A percentile compares a stretch with the other conserved stretches of the same genome.
Evolutionary conservation across 768 basidiomycete species (phyloP).

Genomic region (Amanita muscaria): DNA sequence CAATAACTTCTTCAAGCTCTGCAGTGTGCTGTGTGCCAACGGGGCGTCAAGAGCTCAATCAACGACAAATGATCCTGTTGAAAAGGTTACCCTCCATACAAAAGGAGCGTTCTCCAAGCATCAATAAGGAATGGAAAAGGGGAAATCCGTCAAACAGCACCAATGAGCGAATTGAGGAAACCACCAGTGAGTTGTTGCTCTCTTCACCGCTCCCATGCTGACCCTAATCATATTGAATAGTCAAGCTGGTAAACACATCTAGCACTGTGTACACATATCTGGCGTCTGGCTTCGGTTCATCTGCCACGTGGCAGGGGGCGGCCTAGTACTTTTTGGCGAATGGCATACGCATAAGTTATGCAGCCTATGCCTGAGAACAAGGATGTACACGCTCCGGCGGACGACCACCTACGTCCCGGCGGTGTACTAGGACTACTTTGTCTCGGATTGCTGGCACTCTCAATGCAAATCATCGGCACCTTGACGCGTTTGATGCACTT

Average conservation of each 20-base stretch:
- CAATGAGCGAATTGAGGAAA: no score
- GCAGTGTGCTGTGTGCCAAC: constrained; percentile 72
- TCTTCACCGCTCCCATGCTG: no score
- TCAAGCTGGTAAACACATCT: no score
- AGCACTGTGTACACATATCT: no score
- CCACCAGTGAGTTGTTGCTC: no score
- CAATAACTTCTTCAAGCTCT: background rate
- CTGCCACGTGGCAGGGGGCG: no score
- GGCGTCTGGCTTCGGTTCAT: no score
- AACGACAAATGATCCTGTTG: constrained; percentile 69
- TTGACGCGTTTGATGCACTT: constrained; percentile 44
- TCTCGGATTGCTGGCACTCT: constrained; percentile 6
- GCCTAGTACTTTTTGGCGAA: no score
- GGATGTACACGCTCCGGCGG: constrained; percentile 21
- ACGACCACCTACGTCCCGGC: constrained; percentile 32
- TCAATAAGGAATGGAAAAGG: constrained; percentile 68
- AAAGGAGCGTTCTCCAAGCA: constrained; percentile 21
- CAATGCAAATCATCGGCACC: constrained; percentile 13
- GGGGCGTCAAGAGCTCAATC: constrained; percentile 61
- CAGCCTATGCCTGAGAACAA: constrained; percentile 14
- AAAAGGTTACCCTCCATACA: constrained; percentile 47
- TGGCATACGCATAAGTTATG: constrained; percentile 19
- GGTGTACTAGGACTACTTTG: constrained; percentile 7
- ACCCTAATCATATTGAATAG: no score
- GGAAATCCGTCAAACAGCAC: constrained; percentile 69